These are phyloP conservation scores for Globisporangium recalcitrans DNA, from an alignment of 352 stramenopile genomes.

Conservation along the genomic window DNA sequence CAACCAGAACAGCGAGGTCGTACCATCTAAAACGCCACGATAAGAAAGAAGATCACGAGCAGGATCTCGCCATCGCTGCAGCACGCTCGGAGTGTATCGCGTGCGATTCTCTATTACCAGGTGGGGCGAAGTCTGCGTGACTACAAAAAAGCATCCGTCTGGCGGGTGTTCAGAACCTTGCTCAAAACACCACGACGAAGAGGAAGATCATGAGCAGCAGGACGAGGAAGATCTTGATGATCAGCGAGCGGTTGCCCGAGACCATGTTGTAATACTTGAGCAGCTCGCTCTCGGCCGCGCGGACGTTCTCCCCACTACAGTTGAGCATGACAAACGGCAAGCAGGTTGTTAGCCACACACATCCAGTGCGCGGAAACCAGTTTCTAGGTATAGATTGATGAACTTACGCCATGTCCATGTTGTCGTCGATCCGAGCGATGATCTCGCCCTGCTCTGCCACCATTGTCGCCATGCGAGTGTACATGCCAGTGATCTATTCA, in stretches of 20 bases:
- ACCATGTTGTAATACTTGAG: conserved; percentile 85
- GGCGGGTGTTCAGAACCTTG: not conserved
- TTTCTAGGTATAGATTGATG: conserved; percentile 9
- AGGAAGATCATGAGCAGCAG: conserved; percentile 81
- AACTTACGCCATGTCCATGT: conserved; percentile 87
- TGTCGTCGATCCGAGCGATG: conserved; percentile 78
- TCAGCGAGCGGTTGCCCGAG: conserved; percentile 71
- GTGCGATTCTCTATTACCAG: not conserved
- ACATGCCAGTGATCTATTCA: conserved; percentile 80
- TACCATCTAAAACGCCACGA: not conserved
- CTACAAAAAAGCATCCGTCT: not conserved
- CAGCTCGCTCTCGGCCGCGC: conserved; percentile 64
- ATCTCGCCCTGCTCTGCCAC: conserved; percentile 76
- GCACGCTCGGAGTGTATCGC: no score
- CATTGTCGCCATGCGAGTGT: conserved; percentile 82
- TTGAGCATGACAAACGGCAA: not conserved
- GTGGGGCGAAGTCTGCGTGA: no score
- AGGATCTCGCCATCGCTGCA: no score
- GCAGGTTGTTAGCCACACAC: not conserved
- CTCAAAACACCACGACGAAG: conserved; percentile 59
- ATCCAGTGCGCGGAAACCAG: not conserved
- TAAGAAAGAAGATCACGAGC: not conserved
- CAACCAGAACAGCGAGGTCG: no score
- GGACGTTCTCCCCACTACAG: conserved; percentile 67
- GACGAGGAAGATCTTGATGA: conserved; percentile 84